Conservation (phyloP, 108 stramenopile genomes). For the Thalassiosira profunda region DNA sequence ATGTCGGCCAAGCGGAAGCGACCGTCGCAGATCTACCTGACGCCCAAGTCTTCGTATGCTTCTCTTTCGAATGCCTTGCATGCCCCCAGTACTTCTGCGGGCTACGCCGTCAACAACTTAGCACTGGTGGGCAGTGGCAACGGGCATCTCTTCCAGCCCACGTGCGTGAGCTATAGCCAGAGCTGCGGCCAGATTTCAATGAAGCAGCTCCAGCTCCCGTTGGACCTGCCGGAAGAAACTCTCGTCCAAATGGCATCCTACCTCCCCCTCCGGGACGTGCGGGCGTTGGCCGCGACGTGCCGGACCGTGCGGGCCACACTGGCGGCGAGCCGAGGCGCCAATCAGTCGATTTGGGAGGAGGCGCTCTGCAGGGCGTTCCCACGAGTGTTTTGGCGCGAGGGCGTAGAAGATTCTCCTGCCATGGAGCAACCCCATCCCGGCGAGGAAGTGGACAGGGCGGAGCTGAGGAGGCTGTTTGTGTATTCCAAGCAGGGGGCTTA, state of each 20-base stretch:
- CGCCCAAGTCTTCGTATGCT: constrained; percentile 6
- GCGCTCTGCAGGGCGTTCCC: background rate
- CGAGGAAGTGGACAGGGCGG: background rate
- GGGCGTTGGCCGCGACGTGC: background rate
- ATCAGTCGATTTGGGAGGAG: background rate
- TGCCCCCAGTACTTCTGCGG: background rate
- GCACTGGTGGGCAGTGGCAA: no score
- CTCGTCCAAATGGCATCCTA: background rate
- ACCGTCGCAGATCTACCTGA: background rate
- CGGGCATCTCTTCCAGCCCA: no score
- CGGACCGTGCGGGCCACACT: background rate
- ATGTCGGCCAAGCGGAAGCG: background rate
- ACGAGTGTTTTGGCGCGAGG: background rate
- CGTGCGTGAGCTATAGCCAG: background rate
- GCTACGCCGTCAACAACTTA: background rate
- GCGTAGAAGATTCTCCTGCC: background rate
- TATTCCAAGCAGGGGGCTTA: background rate
- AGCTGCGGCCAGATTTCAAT: background rate
- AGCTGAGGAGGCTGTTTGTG: background rate
- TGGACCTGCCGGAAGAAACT: constrained; percentile 8
- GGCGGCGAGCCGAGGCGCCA: background rate
- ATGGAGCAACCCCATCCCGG: no score
- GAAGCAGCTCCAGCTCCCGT: background rate
- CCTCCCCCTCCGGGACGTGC: background rate
- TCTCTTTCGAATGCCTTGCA: background rate